A percentile compares a stretch with the other conserved stretches of the same genome.
Conservation (phyloP, 2,329 filamentous ascomycete species). For the Aureobasidium sp. region DNA sequence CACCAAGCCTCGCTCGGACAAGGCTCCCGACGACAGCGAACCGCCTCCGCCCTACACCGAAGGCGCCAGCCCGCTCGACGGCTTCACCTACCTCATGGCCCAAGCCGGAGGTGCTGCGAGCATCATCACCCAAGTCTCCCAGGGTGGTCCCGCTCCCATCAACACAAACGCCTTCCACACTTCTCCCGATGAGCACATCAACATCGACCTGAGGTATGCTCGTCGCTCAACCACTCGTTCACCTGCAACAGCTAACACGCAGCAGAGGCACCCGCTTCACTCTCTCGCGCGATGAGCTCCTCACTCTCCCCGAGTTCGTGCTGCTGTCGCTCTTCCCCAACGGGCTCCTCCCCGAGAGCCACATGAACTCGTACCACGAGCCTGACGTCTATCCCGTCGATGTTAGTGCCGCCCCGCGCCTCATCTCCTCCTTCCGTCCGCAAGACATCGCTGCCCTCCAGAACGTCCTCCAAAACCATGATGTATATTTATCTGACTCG, state of each 20-base stretch:
- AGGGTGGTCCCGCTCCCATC: slow-evolving; percentile 74
- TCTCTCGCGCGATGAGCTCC: slow-evolving; percentile 84
- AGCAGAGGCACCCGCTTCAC: slow-evolving; percentile 83
- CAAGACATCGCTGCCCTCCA: slow-evolving; percentile 30
- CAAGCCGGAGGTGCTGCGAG: slow-evolving; percentile 92
- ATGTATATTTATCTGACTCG: slow-evolving; percentile 49
- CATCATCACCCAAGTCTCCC: slow-evolving; percentile 98
- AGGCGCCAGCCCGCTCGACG: slow-evolving; percentile 81
- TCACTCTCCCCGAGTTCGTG: slow-evolving; percentile 95
- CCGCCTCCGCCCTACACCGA: slow-evolving; percentile 94
- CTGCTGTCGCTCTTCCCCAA: slow-evolving; percentile 96
- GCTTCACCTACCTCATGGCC: slow-evolving; percentile 96
- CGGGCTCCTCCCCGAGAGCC: slow-evolving; percentile 92
- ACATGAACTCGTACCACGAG: slow-evolving; percentile 87
- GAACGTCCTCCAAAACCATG: slow-evolving; percentile 32
- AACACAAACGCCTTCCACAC: slow-evolving; percentile 85
- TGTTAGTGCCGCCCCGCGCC: slow-evolving; percentile 51
- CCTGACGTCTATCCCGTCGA: slow-evolving; percentile 94
- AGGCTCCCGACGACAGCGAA: slow-evolving; percentile 70
- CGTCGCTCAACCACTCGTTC: not conserved
- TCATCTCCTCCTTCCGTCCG: slow-evolving; percentile 25
- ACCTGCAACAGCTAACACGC: slow-evolving; percentile 20
- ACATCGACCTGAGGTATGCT: slow-evolving; percentile 79
- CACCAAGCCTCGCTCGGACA: slow-evolving; percentile 61
- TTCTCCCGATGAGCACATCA: slow-evolving; percentile 86